phyloP scores from a whole-genome alignment of 202 grass and related monocot species.

The Bolboschoenoplectus hybrid region DNA sequence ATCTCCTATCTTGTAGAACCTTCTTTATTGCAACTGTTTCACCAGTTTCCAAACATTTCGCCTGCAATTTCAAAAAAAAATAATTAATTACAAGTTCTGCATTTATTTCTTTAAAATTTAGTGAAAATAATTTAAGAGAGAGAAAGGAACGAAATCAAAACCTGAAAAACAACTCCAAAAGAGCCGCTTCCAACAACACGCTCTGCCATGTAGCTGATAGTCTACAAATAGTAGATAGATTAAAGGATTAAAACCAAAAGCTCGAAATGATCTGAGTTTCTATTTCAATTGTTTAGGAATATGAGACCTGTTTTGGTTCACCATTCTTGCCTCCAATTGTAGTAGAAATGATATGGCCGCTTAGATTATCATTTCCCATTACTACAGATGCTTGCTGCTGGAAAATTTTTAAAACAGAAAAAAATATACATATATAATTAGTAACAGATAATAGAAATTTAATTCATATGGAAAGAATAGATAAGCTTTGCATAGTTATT shows the following conservation, averaged over 20 bases:
- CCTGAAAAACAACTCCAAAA: conserved; percentile 82
- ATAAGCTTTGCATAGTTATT: background rate
- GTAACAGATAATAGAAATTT: background rate
- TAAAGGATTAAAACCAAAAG: background rate
- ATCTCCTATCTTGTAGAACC: conserved; percentile 81
- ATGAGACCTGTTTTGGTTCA: conserved; percentile 66
- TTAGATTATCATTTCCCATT: conserved; percentile 51
- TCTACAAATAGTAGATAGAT: conserved; percentile 41
- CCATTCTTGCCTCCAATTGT: conserved; percentile 82
- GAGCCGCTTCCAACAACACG: conserved; percentile 72
- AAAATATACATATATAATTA: background rate
- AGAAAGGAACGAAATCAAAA: conserved; percentile 35
- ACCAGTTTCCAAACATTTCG: conserved; percentile 79
- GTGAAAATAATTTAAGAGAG: conserved; percentile 7
- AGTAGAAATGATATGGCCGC: conserved; percentile 74
- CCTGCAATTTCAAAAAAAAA: conserved; percentile 46
- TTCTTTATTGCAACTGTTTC: conserved; percentile 93
- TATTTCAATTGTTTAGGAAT: background rate
- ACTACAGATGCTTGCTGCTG: conserved; percentile 40
- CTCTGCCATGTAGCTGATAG: conserved; percentile 82
- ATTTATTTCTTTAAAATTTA: conserved; percentile 18
- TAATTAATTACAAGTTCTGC: background rate
- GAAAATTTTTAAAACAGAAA: background rate
- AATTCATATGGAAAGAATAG: background rate
- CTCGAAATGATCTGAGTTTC: background rate